Evolutionary conservation across 2,329 filamentous ascomycete species (phyloP).

Genomic region (Plenodomus biglobosus): DNA sequence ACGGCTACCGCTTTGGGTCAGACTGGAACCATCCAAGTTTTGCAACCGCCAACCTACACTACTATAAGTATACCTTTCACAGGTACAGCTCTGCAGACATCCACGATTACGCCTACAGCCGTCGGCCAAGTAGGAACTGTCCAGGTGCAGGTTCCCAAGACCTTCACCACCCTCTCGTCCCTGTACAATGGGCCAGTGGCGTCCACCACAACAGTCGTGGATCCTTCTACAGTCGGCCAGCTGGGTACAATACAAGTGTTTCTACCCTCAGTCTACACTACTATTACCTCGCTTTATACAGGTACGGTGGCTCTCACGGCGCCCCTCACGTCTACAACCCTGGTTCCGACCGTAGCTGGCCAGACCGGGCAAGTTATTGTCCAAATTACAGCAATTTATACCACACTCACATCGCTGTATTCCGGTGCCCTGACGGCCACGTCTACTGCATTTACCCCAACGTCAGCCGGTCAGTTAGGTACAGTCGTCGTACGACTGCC

Average conservation of each 20-base stretch:
- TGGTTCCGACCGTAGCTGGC: background rate
- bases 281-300: background rate
- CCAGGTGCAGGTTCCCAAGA: background rate
- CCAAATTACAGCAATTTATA: background rate
- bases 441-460: background rate
- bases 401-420: background rate
- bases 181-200: background rate
- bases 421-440: background rate
- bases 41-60: background rate
- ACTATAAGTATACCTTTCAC: background rate
- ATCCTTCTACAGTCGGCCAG: background rate
- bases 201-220: background rate
- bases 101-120: background rate
- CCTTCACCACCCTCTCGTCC: background rate
- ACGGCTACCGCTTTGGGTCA: background rate
- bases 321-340: background rate
- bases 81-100: background rate
- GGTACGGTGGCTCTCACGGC: background rate
- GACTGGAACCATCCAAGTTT: background rate
- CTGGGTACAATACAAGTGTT: background rate
- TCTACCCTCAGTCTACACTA: background rate
- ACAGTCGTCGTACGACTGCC: background rate
- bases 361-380: slow-evolving; percentile 1
- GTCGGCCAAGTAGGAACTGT: background rate
- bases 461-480: background rate